Evolutionary conservation across 2,329 filamentous ascomycete genomes (phyloP), one percentile per base, ranked within the genome.

Genomic region (Ilyonectria destructans): DNA sequence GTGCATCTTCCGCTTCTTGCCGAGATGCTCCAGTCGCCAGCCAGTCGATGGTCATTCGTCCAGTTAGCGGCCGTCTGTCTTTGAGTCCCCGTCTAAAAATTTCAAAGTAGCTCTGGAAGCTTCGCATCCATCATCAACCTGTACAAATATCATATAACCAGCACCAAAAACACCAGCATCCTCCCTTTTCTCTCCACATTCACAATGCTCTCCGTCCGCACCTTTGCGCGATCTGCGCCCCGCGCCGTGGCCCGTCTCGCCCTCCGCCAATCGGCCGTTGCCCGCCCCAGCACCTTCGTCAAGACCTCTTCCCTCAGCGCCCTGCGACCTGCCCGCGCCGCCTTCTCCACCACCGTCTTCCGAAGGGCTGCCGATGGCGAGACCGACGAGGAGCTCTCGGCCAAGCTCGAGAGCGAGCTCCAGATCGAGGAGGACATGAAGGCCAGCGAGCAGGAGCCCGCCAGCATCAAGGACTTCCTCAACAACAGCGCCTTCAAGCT

Each of bases 331-430:
- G 80, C 82, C 67, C 77, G 82, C 67, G 80, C 86, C 13, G 80
- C 83, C 58, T 89, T 89, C 77, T 88, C 87, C 31, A 81, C 82
- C 26, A 79, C 80, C 17, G 70, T 69, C 35, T 75, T 85, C 69
- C 84, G 86, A 71, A 80, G 81, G 63, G 80, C 83, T 5, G 74
- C 82, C 19, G 75, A 72, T 48, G 79, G 78, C 56, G 87, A 89
- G 80, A 89, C 88, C 70, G 93, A 97, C 78, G 87, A 92, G 73
- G 94, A 98, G 84, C 91, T 99, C 61, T 89, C 91, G 46, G 90
- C 91, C 67, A 98, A 98, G 89, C 89, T 99, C 57, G 90, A 93
- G 73, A 91, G 90, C 79, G 95, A 97, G 85, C 87, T 97, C 73
- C 85, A 90, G 81, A 91, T 97, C 79, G 96, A 98, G 88, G 89